Base-by-base conservation (phyloP, 1,139 yeast species). In the Diutina neorugosa region DNA sequence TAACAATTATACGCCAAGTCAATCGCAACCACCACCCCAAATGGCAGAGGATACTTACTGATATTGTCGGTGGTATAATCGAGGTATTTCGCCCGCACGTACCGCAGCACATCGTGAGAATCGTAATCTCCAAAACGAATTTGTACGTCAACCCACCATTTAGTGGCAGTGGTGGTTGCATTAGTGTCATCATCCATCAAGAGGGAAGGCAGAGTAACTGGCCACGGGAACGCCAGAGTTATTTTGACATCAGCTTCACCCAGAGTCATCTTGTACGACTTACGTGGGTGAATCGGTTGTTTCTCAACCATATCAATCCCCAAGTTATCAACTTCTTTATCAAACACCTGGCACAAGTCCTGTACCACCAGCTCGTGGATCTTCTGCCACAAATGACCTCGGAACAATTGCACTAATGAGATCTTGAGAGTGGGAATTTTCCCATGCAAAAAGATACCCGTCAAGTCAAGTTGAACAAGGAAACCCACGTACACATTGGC, bases 351-450 rank as follows among this genome's bases (percentile, higher is more conserved):
- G 62, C 96, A 90, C 44, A 93, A 63, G 72, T 93, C 98, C 65
- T 89, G 89, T 2, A 94, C 96, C 52, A 94, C 77, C 67, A 95
- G 85, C 67, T 94, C 99, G 65, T 94, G 99, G 54, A 94, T 94
- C 68, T 94, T 94, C 65, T 94, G 99, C 99, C 99, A 94, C 63
- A 94, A 78, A 72, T 94, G 99, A 0, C 98, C 98, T 55, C 99
- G 76, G 76, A 94, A 94, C 2, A 94, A 90, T 67, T 94, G 99
- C 65, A 94, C 91, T 58, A 93, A 75, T 0, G 98, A 93, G 43
- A 94, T 93, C 68, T 94, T 94, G 61, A 94, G 73, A 0, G 99
- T 93, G 4, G 99, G 99, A 58, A 94, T 94, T 67, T 94, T 94
- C 61, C 99, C 99, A 64, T 94, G 99, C 54, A 94, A 73, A 67